Percentiles rank a stretch among this genome's conserved stretches.
These are phyloP conservation scores for Tilletia indica DNA, from an alignment of 1,284 basidiomycete genomes.

Conservation along the genomic window DNA sequence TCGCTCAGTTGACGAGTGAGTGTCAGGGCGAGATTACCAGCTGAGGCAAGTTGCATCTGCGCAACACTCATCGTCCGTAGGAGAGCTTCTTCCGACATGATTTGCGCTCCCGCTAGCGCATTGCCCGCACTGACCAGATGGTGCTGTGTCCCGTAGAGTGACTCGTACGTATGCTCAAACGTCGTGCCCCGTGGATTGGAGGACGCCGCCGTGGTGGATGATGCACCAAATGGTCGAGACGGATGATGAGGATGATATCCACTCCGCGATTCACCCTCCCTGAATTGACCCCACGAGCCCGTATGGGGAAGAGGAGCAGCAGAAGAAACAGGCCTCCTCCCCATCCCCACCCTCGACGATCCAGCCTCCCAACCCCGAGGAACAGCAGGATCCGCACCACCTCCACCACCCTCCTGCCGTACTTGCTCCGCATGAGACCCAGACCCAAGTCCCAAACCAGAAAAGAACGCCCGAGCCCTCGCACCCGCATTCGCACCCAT, in stretches of 20 bases:
- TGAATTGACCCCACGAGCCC: no score
- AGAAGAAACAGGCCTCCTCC: no score
- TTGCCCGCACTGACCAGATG: neutral
- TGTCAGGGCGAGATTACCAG: conserved; percentile 39
- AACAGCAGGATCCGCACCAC: no score
- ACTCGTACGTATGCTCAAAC: conserved; percentile 1
- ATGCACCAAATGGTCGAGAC: no score
- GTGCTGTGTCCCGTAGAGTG: neutral
- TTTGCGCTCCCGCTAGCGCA: neutral
- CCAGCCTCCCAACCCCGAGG: no score
- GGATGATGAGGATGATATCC: no score
- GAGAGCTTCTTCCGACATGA: conserved; percentile 31
- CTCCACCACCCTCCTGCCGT: no score
- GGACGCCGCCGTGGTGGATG: no score
- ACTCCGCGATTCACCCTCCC: no score
- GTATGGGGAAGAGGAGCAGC: no score
- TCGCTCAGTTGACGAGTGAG: conserved; percentile 42
- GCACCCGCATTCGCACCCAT: conserved; percentile 1
- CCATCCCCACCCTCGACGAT: neutral
- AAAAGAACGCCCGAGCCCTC: neutral
- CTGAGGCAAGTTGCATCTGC: conserved; percentile 40
- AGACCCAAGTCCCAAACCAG: neutral
- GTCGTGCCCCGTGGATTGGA: neutral
- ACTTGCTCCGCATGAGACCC: neutral
- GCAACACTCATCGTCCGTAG: conserved; percentile 39